Evolutionary conservation across 2,329 filamentous ascomycete species (phyloP).

Genomic region (Xylaria sp.): DNA sequence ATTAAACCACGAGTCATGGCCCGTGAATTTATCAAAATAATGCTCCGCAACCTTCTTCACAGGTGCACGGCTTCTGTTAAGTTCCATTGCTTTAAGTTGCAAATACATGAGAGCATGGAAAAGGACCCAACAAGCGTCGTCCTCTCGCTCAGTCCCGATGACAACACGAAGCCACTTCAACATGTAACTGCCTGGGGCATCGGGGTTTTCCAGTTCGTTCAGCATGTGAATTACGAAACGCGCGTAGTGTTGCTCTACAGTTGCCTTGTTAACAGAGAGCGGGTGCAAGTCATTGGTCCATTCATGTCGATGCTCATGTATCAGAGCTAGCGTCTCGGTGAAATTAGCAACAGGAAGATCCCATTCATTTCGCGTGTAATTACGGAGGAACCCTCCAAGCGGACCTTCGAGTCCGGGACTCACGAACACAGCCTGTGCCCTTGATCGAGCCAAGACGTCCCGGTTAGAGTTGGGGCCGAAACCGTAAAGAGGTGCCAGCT

Average conservation of each 20-base stretch:
- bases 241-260: constrained; percentile 33
- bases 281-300: constrained; percentile 3
- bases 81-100: constrained; percentile 34
- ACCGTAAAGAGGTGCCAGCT: constrained; percentile 34
- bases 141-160: background rate
- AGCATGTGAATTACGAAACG: constrained; percentile 29
- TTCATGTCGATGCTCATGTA: constrained; percentile 7
- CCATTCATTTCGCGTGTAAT: constrained; percentile 25
- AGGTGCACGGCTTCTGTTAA: constrained; percentile 4
- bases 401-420: constrained; percentile 23
- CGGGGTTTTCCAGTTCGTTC: background rate
- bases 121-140: constrained; percentile 34
- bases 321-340: constrained; percentile 9
- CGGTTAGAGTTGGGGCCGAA: constrained; percentile 24
- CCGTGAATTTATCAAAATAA: constrained; percentile 8
- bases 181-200: background rate
- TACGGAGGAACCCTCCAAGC: constrained; percentile 28
- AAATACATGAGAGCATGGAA: constrained; percentile 36
- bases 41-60: background rate
- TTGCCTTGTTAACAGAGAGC: background rate
- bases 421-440: constrained; percentile 32
- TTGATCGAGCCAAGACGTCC: constrained; percentile 23
- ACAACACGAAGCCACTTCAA: constrained; percentile 31
- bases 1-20: no score
- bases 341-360: constrained; percentile 28